Base-by-base conservation (phyloP, 192 early-diverging fungal species). In the Chytriomyces confervae region DNA sequence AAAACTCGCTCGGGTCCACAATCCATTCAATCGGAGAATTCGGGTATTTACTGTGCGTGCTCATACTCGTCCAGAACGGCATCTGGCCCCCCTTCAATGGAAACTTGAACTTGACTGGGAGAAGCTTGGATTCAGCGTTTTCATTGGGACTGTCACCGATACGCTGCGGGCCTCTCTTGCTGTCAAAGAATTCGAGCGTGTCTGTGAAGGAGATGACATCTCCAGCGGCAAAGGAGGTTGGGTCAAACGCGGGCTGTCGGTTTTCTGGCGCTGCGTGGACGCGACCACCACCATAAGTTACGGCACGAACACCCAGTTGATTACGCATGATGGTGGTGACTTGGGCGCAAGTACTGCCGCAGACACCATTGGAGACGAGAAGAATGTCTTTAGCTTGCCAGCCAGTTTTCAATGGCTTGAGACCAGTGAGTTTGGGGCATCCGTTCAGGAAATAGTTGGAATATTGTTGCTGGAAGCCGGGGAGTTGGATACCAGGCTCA, bases 261-360 rank as follows among this genome's bases (percentile, higher is more conserved):
- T 9, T 23, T 9, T 49, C 53, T 24, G 49, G 20, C 10, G 43
- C 24, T 10, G 50, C 24, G 18, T 51, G 18, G 20, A 9, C 60
- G 3, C 20, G 18, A 27, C 70, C 70, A 27, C 70, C 70, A 51
- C 70, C 70, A 43, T 72, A 72, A n/a, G 70, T 72, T 11, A 72
- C 70, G n/a, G 70, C 43, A 13, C 70, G 70, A 18, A 69, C 67
- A 2, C 16, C 53, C 13, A 51, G 4, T 60, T 72, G 70, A 29
- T 72, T 45, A 13, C 70, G 49, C 8, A 72, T 16, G 23, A 60
- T 18, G 20, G 49, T 36, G 13, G 53, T 60, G 29, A 72, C 57
- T 61, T 72, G 70, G 29, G 70, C 70, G 29, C 70, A 72, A 13
- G 70, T 72, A 20, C 24, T 43, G 20, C 70, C 70, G 5, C 70